Conservation (phyloP, 1,139 yeast genomes). For the Taphrina sp. region DNA sequence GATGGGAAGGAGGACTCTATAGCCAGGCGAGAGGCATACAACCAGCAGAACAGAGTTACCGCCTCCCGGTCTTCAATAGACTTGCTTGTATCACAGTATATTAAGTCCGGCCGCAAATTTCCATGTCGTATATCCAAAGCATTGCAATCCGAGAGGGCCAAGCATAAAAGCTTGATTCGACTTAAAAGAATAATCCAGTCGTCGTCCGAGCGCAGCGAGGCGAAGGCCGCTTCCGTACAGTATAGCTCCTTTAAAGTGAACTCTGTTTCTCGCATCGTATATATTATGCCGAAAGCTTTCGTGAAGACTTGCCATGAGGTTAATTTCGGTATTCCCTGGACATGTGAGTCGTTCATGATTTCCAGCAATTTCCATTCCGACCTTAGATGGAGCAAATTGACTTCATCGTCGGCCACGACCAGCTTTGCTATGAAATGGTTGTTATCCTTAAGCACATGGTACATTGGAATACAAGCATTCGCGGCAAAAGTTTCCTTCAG, state of each 20-base stretch:
- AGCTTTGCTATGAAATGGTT: not conserved
- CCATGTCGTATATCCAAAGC: constrained; percentile 16
- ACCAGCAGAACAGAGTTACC: constrained; percentile 1
- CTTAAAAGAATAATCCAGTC: constrained; percentile 11
- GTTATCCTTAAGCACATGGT: not conserved
- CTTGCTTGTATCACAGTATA: not conserved
- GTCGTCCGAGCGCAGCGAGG: not conserved
- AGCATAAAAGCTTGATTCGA: not conserved
- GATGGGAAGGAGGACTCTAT: constrained; percentile 5
- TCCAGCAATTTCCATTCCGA: constrained; percentile 11
- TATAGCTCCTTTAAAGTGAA: no score
- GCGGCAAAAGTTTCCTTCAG: not conserved
- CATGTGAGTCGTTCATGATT: not conserved
- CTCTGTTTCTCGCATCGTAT: not conserved
- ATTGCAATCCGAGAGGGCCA: not conserved
- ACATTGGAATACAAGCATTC: not conserved
- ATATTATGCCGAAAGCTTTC: not conserved
- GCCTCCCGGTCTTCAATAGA: not conserved
- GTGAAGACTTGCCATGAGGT: not conserved
- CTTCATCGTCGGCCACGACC: not conserved
- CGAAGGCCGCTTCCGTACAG: not conserved
- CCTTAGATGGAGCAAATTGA: constrained; percentile 1
- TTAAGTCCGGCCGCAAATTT: constrained; percentile 23
- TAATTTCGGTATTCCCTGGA: not conserved
- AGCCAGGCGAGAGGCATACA: constrained; percentile 17